Conservation (phyloP, 2,329 filamentous ascomycete species). For the Ustulina deusta region DNA sequence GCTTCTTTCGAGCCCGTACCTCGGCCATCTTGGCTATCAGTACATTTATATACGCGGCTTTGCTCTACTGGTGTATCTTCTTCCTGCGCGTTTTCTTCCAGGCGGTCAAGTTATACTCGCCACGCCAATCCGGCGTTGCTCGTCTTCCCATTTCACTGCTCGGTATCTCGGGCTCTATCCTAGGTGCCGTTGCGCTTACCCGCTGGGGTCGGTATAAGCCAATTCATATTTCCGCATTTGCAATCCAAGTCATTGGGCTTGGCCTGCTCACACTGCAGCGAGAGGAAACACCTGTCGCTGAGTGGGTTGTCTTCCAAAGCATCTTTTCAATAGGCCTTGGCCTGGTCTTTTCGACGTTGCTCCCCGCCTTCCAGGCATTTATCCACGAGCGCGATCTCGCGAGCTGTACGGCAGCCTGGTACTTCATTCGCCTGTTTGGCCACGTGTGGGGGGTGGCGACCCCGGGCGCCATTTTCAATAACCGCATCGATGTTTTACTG, state of each 20-base stretch:
- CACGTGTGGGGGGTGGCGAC: constrained; percentile 58
- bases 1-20: constrained; percentile 59
- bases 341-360: constrained; percentile 51
- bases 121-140: constrained; percentile 48
- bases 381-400: constrained; percentile 49
- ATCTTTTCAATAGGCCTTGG: constrained; percentile 54
- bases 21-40: constrained; percentile 49
- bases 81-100: constrained; percentile 62
- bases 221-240: constrained; percentile 54
- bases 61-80: constrained; percentile 54
- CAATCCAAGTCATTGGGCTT: constrained; percentile 55
- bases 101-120: constrained; percentile 50
- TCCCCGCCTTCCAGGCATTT: constrained; percentile 55
- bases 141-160: constrained; percentile 11
- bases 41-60: constrained; percentile 54
- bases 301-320: constrained; percentile 55
- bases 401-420: constrained; percentile 52
- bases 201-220: constrained; percentile 51
- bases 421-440: constrained; percentile 57
- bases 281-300: constrained; percentile 46
- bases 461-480: constrained; percentile 53
- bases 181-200: neutral
- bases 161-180: neutral
- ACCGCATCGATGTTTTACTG: constrained; percentile 13
- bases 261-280: constrained; percentile 55